Evolutionary conservation across 164 flowering plant genomes (phyloP).

Genomic region (Brasenia schreberi): DNA sequence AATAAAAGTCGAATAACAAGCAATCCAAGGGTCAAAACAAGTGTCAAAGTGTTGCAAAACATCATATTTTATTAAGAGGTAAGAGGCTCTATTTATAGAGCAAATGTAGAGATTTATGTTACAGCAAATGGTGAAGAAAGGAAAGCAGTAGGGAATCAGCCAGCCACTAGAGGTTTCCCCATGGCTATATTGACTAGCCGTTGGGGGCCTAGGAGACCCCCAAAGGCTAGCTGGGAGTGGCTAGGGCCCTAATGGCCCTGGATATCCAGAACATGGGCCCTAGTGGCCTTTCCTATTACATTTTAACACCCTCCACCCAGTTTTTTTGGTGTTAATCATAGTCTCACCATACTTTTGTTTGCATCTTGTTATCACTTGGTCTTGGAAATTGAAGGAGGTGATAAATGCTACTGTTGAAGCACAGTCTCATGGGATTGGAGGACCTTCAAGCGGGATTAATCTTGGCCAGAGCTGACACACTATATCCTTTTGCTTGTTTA

Average conservation of each 20-base stretch:
- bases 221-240: too few relatives aligned
- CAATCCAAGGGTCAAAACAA: too few relatives aligned
- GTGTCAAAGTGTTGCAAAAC: too few relatives aligned
- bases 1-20: too few relatives aligned
- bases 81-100: too few relatives aligned
- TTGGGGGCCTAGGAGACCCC: too few relatives aligned
- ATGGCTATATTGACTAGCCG: too few relatives aligned
- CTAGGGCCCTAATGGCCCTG: conserved; percentile 87
- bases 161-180: too few relatives aligned
- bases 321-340: background rate
- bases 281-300: background rate
- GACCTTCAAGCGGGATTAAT: conserved; percentile 46
- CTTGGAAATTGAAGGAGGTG: conserved; percentile 36
- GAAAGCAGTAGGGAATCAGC: too few relatives aligned
- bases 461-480: conserved; percentile 46
- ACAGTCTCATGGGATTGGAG: conserved; percentile 62
- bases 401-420: conserved; percentile 69
- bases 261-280: conserved; percentile 6
- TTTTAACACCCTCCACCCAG: background rate
- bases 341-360: background rate
- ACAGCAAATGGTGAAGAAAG: too few relatives aligned
- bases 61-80: too few relatives aligned
- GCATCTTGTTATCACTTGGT: background rate
- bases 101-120: too few relatives aligned
- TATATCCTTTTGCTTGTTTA: conserved; percentile 14